Percentiles rank a stretch among this genome's conserved stretches.
These are phyloP conservation scores for Penicillium sp. DNA, from an alignment of 2,329 filamentous ascomycete species.

Conservation along the genomic window DNA sequence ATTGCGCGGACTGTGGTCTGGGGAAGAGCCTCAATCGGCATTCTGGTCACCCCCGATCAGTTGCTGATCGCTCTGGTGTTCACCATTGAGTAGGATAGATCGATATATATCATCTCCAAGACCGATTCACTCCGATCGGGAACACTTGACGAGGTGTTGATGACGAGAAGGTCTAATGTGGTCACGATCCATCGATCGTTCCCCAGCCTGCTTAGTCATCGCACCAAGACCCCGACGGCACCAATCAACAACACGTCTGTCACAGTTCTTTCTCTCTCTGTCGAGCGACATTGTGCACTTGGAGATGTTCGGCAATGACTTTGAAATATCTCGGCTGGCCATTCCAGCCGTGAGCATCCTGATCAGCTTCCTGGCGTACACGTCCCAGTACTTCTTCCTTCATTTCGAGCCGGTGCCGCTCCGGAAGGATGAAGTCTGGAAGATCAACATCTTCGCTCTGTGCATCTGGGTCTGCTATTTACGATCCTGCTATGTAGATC, in stretches of 20 bases:
- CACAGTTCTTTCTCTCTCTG: conserved; percentile 1
- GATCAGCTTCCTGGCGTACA: conserved; percentile 59
- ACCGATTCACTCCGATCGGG: neutral
- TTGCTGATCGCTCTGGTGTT: conserved; percentile 4
- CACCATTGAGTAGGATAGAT: neutral
- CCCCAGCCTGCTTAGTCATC: conserved; percentile 18
- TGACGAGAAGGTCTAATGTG: neutral
- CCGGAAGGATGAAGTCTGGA: conserved; percentile 47
- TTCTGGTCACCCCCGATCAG: conserved; percentile 23
- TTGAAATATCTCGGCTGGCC: conserved; percentile 45
- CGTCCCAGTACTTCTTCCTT: conserved; percentile 59
- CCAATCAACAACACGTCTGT: conserved; percentile 19
- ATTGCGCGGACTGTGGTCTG: conserved; percentile 50
- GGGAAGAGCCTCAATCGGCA: conserved; percentile 49
- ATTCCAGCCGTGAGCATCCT: conserved; percentile 54
- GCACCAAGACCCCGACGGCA: neutral
- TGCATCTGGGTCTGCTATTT: conserved; percentile 60
- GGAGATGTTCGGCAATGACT: conserved; percentile 23
- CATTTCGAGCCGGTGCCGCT: conserved; percentile 56
- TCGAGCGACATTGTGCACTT: conserved; percentile 1
- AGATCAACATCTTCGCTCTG: conserved; percentile 55
- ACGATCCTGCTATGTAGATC: conserved; percentile 58
- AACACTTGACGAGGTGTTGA: neutral
- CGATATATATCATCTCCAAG: neutral
- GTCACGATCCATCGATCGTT: neutral